Base-by-base conservation (phyloP, 768 basidiomycete genomes). In the Mycena latifolia region DNA sequence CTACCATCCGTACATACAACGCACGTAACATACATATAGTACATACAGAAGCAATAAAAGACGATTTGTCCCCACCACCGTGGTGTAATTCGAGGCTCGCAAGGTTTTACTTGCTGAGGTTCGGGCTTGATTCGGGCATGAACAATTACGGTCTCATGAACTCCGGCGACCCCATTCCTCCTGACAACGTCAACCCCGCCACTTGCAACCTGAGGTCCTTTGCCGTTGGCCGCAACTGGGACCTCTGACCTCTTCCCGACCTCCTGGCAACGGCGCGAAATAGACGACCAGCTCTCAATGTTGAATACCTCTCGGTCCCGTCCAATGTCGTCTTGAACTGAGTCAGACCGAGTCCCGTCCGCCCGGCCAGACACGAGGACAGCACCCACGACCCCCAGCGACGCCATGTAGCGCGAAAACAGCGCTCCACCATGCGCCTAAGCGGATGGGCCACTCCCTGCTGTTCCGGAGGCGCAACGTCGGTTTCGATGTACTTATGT, bases 1-100 rank as follows among this genome's bases (percentile, higher is more conserved):
- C 62, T 55, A 50, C 45, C 62, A 56, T 63, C 54, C 54, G 48
- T 37, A 27, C 46, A 58, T 43, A 46, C 28, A 51, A 33, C 18
- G 10, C 56, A 39, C 22, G 35, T 35, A 55, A 28, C 41, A n/a
- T 27, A 54, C 41, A 43, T 55, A 55, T 29, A 41, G 54, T 41
- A 63, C 50, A 64, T 37, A 55, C 39, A 56, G 37, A 39, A 25
- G 24, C 52, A 45, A 53, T 53, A 53, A 33, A 37, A 53, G 24
- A 24, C 28, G 24, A 24, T 37, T 53, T n/a, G 31, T 35, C 52
- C 37, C 20, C 41, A 43, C 7, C 33, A 6, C 33, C 14, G 6
- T 35, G 33, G 6, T 14, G 33, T 35, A 6, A 35, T 35, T 35
- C 33, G 33, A 35, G n/a, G n/a, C n/a, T n/a, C n/a, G n/a, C n/a